Conservation (phyloP, 768 basidiomycete genomes). For the Mrakia gelida region DNA sequence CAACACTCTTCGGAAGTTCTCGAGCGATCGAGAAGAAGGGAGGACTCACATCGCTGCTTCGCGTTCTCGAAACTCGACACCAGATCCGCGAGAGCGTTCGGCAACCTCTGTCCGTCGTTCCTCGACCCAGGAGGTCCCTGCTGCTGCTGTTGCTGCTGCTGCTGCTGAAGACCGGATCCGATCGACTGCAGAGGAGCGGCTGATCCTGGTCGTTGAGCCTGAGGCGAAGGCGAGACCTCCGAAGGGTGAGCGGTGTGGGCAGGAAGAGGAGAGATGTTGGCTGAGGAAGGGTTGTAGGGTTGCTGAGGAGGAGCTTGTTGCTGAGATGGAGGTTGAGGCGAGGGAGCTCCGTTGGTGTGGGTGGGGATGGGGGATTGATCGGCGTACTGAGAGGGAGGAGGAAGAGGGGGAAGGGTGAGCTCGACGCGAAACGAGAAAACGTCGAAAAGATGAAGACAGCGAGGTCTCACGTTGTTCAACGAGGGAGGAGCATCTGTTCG, state of each 20-base stretch:
- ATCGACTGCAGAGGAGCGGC: slow-evolving; percentile 1
- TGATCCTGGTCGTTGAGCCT: slow-evolving; percentile 4
- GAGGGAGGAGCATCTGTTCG: slow-evolving; percentile 5
- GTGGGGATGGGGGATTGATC: neutral
- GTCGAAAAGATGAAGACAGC: neutral
- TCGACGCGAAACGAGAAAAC: neutral
- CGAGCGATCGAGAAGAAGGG: neutral
- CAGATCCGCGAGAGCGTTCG: slow-evolving; percentile 81
- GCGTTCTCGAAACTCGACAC: slow-evolving; percentile 92
- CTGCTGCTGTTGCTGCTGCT: slow-evolving; percentile 32
- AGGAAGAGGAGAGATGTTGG: slow-evolving; percentile 20
- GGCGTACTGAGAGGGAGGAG: neutral
- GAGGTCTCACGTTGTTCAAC: neutral
- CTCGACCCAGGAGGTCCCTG: slow-evolving; percentile 33
- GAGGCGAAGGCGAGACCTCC: slow-evolving; percentile 3
- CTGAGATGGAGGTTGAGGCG: slow-evolving; percentile 12
- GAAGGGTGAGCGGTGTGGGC: slow-evolving; percentile 10
- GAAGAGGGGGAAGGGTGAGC: neutral
- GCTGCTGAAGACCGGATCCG: neutral
- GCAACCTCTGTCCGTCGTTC: slow-evolving; percentile 50
- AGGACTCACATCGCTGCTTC: slow-evolving; percentile 78
- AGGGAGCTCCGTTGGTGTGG: slow-evolving; percentile 12
- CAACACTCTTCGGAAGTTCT: too few species aligned
- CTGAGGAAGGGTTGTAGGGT: neutral
- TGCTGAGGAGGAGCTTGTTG: slow-evolving; percentile 7